Evolutionary conservation across 2,329 filamentous ascomycete species (phyloP).

Genomic region (Pseudogymnoascus sp.): DNA sequence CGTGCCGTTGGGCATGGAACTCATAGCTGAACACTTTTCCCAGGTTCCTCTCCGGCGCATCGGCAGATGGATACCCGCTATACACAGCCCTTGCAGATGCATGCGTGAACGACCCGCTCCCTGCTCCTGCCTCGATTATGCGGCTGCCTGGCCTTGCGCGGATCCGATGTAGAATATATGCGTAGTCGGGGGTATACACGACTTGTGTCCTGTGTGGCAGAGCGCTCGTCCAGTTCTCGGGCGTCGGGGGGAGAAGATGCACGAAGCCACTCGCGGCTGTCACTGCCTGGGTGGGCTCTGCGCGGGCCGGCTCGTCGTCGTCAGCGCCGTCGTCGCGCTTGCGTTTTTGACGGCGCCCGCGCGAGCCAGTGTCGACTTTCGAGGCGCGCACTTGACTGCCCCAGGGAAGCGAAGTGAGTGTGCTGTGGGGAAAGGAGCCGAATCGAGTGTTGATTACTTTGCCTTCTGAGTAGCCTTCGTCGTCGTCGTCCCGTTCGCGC

Average conservation of each 20-base stretch:
- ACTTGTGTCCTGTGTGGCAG: conserved; percentile 78
- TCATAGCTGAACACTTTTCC: conserved; percentile 78
- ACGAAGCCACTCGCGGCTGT: conserved; percentile 61
- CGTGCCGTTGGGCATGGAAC: conserved; percentile 64
- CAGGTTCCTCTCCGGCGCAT: conserved; percentile 32
- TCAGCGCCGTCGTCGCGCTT: conserved; percentile 31
- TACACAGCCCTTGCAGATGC: conserved; percentile 69
- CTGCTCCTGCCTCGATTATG: conserved; percentile 73
- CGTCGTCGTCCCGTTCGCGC: conserved; percentile 48
- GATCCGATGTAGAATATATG: conserved; percentile 71
- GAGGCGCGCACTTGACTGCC: conserved; percentile 87
- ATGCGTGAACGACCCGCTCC: conserved; percentile 78
- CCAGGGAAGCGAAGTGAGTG: conserved; percentile 72
- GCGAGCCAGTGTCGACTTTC: conserved; percentile 82
- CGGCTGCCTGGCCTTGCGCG: conserved; percentile 63
- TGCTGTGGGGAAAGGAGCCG: conserved; percentile 79
- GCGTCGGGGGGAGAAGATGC: conserved; percentile 69
- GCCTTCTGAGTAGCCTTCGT: conserved; percentile 67
- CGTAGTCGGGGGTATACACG: conserved; percentile 80
- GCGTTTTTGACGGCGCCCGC: conserved; percentile 55
- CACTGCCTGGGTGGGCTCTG: conserved; percentile 39
- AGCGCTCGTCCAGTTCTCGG: conserved; percentile 73
- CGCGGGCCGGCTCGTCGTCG: conserved; percentile 24
- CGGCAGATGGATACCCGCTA: conserved; percentile 51
- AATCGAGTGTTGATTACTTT: conserved; percentile 86